Conservation (phyloP, 2,329 filamentous ascomycete genomes). For the Trichophyton simii region DNA sequence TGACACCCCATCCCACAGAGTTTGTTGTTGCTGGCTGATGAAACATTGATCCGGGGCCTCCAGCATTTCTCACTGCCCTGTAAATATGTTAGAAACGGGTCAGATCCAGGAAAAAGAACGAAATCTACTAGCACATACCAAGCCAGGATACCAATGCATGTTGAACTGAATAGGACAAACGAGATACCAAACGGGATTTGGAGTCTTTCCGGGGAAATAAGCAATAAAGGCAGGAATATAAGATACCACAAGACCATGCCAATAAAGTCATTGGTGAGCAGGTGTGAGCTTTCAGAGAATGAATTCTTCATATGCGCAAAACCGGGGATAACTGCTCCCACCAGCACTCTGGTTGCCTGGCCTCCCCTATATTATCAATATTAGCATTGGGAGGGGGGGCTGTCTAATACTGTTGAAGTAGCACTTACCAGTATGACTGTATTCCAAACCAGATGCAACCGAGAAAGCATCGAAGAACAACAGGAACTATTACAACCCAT, state of each 20-base stretch:
- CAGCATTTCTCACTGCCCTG: slow-evolving; percentile 4
- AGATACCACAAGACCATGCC: slow-evolving; percentile 28
- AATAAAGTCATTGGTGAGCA: slow-evolving; percentile 27
- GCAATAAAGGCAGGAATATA: slow-evolving; percentile 31
- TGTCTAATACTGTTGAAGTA: slow-evolving; percentile 15
- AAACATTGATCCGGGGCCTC: slow-evolving; percentile 8
- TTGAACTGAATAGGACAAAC: slow-evolving; percentile 7
- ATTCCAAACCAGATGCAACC: slow-evolving; percentile 25
- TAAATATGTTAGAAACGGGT: background rate
- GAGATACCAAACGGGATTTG: slow-evolving; percentile 7
- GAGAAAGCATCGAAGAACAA: slow-evolving; percentile 5
- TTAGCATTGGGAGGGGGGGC: background rate
- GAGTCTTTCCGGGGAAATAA: slow-evolving; percentile 29
- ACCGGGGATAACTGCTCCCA: slow-evolving; percentile 10
- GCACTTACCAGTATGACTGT: slow-evolving; percentile 28
- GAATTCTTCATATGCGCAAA: slow-evolving; percentile 27
- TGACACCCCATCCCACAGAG: slow-evolving; percentile 26
- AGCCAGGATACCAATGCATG: background rate
- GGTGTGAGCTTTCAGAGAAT: slow-evolving; percentile 21
- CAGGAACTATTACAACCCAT: slow-evolving; percentile 13
- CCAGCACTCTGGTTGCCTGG: slow-evolving; percentile 7
- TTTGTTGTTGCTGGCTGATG: slow-evolving; percentile 7
- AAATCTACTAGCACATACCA: background rate
- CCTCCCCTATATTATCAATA: background rate
- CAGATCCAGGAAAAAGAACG: background rate